A percentile compares a stretch with the other conserved stretches of the same genome.
Conservation (phyloP, 2,329 filamentous ascomycete genomes). For the Colletotrichum horii region DNA sequence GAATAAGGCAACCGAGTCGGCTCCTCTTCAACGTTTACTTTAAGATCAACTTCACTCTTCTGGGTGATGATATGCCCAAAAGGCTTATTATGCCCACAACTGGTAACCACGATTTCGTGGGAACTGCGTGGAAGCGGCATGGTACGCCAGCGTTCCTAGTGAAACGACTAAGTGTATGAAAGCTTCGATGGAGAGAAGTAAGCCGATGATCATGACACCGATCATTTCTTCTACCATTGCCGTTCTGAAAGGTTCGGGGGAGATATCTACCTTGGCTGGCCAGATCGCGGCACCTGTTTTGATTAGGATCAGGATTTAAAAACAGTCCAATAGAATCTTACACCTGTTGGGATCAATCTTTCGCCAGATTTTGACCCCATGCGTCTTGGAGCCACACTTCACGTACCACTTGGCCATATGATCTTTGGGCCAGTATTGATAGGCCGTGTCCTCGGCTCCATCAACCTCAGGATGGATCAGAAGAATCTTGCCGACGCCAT, state of each 20-base stretch:
- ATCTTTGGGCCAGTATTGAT: background rate
- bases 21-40: background rate
- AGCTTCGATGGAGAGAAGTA: background rate
- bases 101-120: background rate
- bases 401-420: background rate
- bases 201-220: background rate
- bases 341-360: background rate
- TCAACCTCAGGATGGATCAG: background rate
- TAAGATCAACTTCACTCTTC: background rate
- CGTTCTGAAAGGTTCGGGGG: too few species aligned
- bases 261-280: background rate
- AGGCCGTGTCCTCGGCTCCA: background rate
- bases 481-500: background rate
- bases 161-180: background rate
- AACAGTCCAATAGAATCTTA: background rate
- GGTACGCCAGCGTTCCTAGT: background rate
- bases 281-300: background rate
- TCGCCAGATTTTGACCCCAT: background rate
- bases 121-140: background rate
- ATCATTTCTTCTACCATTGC: too few species aligned
- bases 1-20: background rate
- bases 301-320: too few species aligned
- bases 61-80: background rate
- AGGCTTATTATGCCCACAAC: background rate
- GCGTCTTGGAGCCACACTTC: background rate